These are phyloP conservation scores for Rhodotorula sp. DNA, from an alignment of 1,284 basidiomycete genomes.

Conservation along the genomic window DNA sequence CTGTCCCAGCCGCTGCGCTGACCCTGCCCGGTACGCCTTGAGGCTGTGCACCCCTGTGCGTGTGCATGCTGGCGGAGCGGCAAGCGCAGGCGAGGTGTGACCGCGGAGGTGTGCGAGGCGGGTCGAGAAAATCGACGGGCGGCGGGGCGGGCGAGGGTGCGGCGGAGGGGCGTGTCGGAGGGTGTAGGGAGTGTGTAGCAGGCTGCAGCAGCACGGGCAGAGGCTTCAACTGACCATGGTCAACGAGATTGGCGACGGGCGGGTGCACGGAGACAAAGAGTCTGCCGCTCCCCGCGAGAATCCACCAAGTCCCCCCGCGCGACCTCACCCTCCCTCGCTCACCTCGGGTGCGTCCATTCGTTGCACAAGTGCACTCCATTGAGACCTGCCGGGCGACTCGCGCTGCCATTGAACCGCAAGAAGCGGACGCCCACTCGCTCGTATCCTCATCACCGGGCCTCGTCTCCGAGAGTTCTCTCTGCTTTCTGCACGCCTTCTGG, in stretches of 20 bases:
- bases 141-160: not conserved
- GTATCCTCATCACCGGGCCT: not conserved
- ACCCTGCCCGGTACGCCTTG: not conserved
- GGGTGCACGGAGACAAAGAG: not conserved
- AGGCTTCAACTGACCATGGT: slow-evolving; percentile 14
- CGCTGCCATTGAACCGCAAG: no score
- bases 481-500: not conserved
- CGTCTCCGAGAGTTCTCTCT: not conserved
- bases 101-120: not conserved
- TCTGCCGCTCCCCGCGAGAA: not conserved
- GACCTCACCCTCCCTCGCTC: not conserved
- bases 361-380: no score
- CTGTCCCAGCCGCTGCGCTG: not conserved
- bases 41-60: no score
- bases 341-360: no score
- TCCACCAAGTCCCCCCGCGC: not conserved
- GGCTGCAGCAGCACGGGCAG: not conserved
- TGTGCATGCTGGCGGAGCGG: no score
- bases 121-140: not conserved
- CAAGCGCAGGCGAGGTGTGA: no score
- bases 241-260: slow-evolving; percentile 8
- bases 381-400: no score
- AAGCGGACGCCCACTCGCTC: no score
- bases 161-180: not conserved
- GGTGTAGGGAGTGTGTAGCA: not conserved